These are phyloP conservation scores for Lathyrus sativus DNA, from an alignment of 306 rosid genomes.

Conservation along the genomic window DNA sequence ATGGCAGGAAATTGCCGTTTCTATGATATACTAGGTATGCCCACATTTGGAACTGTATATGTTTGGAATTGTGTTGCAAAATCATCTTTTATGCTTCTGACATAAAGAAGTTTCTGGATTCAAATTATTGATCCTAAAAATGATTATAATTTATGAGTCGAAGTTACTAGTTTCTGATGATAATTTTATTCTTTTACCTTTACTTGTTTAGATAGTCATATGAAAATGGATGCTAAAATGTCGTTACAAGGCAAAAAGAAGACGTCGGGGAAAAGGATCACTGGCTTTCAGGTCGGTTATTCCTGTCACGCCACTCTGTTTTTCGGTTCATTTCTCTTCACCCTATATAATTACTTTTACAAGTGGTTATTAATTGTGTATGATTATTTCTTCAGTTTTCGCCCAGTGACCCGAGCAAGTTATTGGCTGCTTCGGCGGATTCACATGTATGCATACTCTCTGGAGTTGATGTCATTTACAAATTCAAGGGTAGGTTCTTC, in stretches of 20 bases:
- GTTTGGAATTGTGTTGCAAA: slow-evolving; percentile 14
- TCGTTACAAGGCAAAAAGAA: slow-evolving; percentile 66
- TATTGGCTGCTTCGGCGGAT: slow-evolving; percentile 72
- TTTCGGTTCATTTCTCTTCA: slow-evolving; percentile 21
- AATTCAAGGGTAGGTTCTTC: slow-evolving; percentile 59
- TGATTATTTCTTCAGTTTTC: slow-evolving; percentile 55
- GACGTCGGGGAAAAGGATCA: slow-evolving; percentile 62
- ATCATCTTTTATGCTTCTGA: slow-evolving; percentile 4
- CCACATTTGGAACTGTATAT: slow-evolving; percentile 23
- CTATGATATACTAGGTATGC: slow-evolving; percentile 64
- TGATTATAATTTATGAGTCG: neutral
- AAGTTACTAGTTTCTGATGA: slow-evolving; percentile 39
- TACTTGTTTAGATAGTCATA: slow-evolving; percentile 50
- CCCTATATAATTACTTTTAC: neutral
- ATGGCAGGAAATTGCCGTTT: slow-evolving; percentile 73
- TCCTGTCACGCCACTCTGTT: slow-evolving; percentile 7
- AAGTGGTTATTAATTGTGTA: slow-evolving; percentile 30
- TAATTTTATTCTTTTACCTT: slow-evolving; percentile 25
- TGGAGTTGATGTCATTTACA: slow-evolving; percentile 58
- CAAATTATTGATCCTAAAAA: neutral
- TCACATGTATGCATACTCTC: slow-evolving; percentile 57
- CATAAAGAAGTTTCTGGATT: slow-evolving; percentile 5
- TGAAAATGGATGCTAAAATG: slow-evolving; percentile 58
- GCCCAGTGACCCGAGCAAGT: slow-evolving; percentile 58
- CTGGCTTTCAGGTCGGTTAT: slow-evolving; percentile 70